Evolutionary conservation across 768 basidiomycete species (phyloP), one percentile per base, ranked within the genome.

Genomic region (Peribolospora kevripleyi): DNA sequence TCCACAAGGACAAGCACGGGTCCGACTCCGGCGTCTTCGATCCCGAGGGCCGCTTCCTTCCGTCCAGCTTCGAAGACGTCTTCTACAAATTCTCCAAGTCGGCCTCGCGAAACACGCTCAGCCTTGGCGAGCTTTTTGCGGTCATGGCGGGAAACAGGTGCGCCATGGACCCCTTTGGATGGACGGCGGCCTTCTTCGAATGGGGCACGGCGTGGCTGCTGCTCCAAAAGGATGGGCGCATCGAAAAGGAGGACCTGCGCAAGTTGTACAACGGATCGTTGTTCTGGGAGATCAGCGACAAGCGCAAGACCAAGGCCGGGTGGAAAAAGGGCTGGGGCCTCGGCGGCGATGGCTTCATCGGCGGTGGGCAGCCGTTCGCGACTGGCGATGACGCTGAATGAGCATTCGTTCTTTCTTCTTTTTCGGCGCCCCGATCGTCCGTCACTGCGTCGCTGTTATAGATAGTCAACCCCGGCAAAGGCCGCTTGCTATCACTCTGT

Each of bases 21-120:
- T 68, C 68, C 14, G 72, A 73, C 62, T 69, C 70, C 10, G 71
- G 69, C n/a, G 54, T 60, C 4, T 72, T 70, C 56, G 69, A 70
- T 54, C 65, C 65, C 52, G 68, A 71, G 57, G 71, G 72, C 1
- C 65, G 70, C 1, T 72, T 72, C 63, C 54, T 69, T 46, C 65
- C 70, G 8, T 66, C 67, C 57, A 67, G 66, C 56, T 73, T 74
- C 51, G 71, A 72, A 54, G 70, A 69, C 58, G 70, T 72, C 55
- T 74, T 73, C 64, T 57, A 61, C 57, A 71, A 70, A 65, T 69
- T 40, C 13, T 48, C 69, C 50, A 55, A 61, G 6, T 55, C 56
- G 11, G 50, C 54, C 5, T 56, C 53, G n/a, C 57, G 61, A 50
- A 63, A 64, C 37, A 56, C 64, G 42, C 39, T 63, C 9, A 66